Evolutionary conservation across 2,329 filamentous ascomycete species (phyloP), one percentile per base, ranked within the genome.

Genomic region (Epichloe elymi): DNA sequence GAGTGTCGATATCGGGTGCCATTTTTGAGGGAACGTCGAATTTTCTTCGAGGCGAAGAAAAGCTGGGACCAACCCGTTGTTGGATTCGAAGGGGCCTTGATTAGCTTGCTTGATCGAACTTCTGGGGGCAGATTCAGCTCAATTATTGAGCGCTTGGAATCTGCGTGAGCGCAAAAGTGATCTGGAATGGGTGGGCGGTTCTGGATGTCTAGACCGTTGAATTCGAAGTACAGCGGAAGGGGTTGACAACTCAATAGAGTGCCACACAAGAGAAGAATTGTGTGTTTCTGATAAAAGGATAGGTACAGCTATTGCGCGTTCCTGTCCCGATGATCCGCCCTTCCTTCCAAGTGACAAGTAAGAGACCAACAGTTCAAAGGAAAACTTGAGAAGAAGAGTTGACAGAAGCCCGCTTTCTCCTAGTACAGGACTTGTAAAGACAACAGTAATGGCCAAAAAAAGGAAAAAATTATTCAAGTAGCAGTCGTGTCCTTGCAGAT

Each of bases 1-100:
- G 74, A 6, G 83, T 83, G 72, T 88, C 86, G 62, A 88, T 75
- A 69, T 88, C 85, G 48, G 85, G 84, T 57, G 83, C 78, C 84
- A 88, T 86, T 54, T 48, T 60, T 56, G n/a, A 11, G n/a, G 17
- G 1, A 2, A n/a, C 3, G n/a, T 33, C 14, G 15, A 20, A 51
- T 38, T 7, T 45, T 38, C 19, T 12, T 4, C 17, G 23, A 17
- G 17, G 3, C 30, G 14, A 8, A 37, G n/a, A 12, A n/a, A 15
- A 11, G 26, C 11, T 4, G 5, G 5, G 26, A 23, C 8, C 6
- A 23, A 36, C 23, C 15, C 12, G 35, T 47, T 44, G 8, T n/a
- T 17, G 41, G 14, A 4, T 44, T 30, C 20, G 12, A 44, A 44
- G 14, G 26, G n/a, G n/a, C 30, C 11, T 35, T 14, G 30, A 15